These are phyloP conservation scores for Pleurotus tuber-regium DNA, from an alignment of 768 basidiomycete species.

Conservation along the genomic window DNA sequence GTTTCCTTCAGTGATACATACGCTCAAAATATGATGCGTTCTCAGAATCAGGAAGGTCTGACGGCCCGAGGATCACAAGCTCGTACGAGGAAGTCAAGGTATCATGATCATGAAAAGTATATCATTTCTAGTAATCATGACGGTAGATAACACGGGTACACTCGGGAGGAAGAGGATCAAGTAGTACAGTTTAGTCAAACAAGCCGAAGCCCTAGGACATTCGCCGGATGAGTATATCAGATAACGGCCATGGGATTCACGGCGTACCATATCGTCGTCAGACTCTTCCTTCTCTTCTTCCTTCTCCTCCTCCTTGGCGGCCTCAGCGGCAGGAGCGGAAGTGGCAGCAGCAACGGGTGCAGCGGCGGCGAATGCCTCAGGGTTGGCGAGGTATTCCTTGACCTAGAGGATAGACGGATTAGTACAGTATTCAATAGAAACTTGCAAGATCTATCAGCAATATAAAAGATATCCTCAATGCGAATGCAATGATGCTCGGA, in stretches of 20 bases:
- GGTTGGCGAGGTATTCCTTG: conserved; percentile 97
- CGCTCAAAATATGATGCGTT: not conserved
- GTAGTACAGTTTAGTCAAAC: conserved; percentile 63
- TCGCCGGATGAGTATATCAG: conserved; percentile 21
- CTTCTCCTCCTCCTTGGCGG: conserved; percentile 65
- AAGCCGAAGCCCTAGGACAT: conserved; percentile 81
- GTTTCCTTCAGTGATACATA: not conserved
- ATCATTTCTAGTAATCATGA: not conserved
- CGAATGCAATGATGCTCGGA: conserved; percentile 74
- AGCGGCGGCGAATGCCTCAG: conserved; percentile 92
- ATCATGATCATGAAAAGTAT: not conserved
- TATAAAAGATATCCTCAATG: conserved; percentile 30
- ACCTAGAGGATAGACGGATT: conserved; percentile 44
- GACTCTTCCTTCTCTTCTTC: conserved; percentile 84
- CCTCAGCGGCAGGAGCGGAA: conserved; percentile 55
- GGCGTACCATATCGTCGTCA: conserved; percentile 84
- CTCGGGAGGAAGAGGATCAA: conserved; percentile 6
- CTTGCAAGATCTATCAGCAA: conserved; percentile 18
- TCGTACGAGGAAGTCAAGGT: no score
- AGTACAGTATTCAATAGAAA: conserved; percentile 12
- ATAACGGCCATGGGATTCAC: not conserved
- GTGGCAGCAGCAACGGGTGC: conserved; percentile 59
- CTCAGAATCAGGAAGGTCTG: conserved; percentile 1
- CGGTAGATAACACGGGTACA: not conserved
- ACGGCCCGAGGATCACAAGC: not conserved